Conservation (phyloP, 441 rosid species). For the Euphorbia schlechtendalii region DNA sequence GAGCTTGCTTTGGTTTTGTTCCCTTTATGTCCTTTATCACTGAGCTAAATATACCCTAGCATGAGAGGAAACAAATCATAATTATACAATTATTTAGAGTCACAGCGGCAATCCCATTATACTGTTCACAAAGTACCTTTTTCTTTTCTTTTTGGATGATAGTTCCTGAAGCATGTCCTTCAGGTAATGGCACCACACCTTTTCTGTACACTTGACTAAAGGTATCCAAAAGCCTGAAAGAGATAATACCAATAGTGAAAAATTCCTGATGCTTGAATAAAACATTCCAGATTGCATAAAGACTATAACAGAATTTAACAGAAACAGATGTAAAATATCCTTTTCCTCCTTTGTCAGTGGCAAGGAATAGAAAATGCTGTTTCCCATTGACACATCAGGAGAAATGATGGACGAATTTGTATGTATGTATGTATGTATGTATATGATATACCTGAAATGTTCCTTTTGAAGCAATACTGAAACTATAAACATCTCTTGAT, state of each 20-base stretch:
- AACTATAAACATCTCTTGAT: slow-evolving; percentile 58
- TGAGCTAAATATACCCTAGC: slow-evolving; percentile 76
- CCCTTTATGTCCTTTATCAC: slow-evolving; percentile 33
- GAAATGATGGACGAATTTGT: background rate
- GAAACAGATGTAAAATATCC: background rate
- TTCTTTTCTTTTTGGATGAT: slow-evolving; percentile 65
- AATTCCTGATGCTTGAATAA: slow-evolving; percentile 5
- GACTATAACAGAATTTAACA: background rate
- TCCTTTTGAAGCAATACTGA: slow-evolving; percentile 57
- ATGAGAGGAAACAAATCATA: slow-evolving; percentile 18
- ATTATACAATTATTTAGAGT: background rate
- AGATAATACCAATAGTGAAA: background rate
- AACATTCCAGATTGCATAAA: background rate
- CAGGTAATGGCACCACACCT: slow-evolving; percentile 34
- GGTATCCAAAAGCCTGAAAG: slow-evolving; percentile 47
- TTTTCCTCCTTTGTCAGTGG: background rate
- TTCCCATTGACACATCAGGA: background rate
- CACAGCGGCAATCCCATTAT: slow-evolving; percentile 5
- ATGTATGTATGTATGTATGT: no score
- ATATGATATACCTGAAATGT: slow-evolving; percentile 44
- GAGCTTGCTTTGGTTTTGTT: slow-evolving; percentile 46
- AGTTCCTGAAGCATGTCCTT: slow-evolving; percentile 28
- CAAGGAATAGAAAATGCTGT: background rate
- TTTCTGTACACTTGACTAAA: slow-evolving; percentile 55
- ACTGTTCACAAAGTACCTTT: slow-evolving; percentile 38